phyloP scores from a whole-genome alignment of 495 filamentous ascomycete genomes.

The Cercophora sp. region DNA sequence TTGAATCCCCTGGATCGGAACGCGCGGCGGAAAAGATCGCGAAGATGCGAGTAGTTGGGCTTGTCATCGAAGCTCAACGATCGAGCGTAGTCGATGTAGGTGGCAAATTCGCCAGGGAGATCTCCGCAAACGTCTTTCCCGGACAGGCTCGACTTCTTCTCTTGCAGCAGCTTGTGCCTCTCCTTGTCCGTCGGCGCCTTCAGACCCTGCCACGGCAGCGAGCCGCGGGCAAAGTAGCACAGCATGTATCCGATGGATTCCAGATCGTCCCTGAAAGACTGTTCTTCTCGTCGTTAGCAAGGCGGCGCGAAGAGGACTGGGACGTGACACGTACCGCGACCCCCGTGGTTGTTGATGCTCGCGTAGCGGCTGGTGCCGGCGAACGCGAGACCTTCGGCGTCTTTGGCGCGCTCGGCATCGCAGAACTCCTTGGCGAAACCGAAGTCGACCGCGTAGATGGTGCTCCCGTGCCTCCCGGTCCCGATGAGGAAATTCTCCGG shows the following conservation, averaged over 20 bases:
- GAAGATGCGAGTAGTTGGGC: constrained; percentile 98
- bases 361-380: constrained; percentile 98
- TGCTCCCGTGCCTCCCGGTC: constrained; percentile 98
- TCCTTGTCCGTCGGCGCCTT: constrained; percentile 99
- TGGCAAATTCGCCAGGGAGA: constrained; percentile 99
- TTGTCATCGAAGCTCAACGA: constrained; percentile 99
- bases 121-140: constrained; percentile 98
- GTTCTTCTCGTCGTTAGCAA: too few relatives aligned
- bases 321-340: too few relatives aligned
- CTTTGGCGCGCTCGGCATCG: constrained; percentile 99
- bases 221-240: constrained; percentile 99
- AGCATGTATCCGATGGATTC: constrained; percentile 99
- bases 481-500: constrained; percentile 99
- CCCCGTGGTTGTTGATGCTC: constrained; percentile 97
- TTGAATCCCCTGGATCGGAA: constrained; percentile 99
- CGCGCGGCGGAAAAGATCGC: constrained; percentile 99
- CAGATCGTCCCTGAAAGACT: constrained; percentile 99
- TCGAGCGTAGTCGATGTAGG: constrained; percentile 99
- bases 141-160: constrained; percentile 99
- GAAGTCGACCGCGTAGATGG: constrained; percentile 99
- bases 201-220: constrained; percentile 97
- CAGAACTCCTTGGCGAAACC: constrained; percentile 99
- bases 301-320: too few relatives aligned
- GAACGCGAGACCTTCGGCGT: constrained; percentile 99
- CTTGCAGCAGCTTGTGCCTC: constrained; percentile 99